phyloP scores from a whole-genome alignment of 2,329 filamentous ascomycete species.

The Lachnellula cervina region DNA sequence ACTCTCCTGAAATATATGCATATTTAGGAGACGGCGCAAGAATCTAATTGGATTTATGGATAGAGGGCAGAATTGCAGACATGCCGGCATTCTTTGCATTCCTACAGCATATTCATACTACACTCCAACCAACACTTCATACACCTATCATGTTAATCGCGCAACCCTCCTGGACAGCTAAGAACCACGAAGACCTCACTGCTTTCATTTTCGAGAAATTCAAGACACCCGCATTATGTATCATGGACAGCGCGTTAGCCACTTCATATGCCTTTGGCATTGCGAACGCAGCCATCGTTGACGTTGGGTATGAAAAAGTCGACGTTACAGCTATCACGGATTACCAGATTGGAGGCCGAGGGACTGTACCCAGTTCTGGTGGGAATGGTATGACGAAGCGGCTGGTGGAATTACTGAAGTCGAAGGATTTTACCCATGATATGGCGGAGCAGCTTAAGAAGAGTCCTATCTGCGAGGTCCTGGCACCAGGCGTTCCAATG shows the following conservation, averaged over 20 bases:
- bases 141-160: conserved; percentile 88
- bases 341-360: conserved; percentile 63
- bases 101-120: conserved; percentile 84
- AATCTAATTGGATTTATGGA: conserved; percentile 10
- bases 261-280: conserved; percentile 76
- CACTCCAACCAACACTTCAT: conserved; percentile 86
- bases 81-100: conserved; percentile 94
- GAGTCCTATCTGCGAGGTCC: conserved; percentile 61
- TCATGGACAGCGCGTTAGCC: conserved; percentile 85
- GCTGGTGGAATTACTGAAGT: conserved; percentile 61
- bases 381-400: conserved; percentile 81
- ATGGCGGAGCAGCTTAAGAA: conserved; percentile 69
- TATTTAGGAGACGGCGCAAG: neutral
- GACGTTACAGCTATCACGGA: conserved; percentile 89
- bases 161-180: conserved; percentile 84
- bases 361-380: conserved; percentile 63
- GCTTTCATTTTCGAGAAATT: conserved; percentile 98
- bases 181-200: conserved; percentile 80
- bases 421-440: conserved; percentile 55
- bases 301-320: conserved; percentile 88
- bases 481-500: conserved; percentile 49
- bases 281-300: conserved; percentile 77
- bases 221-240: conserved; percentile 83
- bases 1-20: neutral
- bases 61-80: conserved; percentile 76